phyloP scores from a whole-genome alignment of 306 rosid species.

The Lathyrus tuberosus region DNA sequence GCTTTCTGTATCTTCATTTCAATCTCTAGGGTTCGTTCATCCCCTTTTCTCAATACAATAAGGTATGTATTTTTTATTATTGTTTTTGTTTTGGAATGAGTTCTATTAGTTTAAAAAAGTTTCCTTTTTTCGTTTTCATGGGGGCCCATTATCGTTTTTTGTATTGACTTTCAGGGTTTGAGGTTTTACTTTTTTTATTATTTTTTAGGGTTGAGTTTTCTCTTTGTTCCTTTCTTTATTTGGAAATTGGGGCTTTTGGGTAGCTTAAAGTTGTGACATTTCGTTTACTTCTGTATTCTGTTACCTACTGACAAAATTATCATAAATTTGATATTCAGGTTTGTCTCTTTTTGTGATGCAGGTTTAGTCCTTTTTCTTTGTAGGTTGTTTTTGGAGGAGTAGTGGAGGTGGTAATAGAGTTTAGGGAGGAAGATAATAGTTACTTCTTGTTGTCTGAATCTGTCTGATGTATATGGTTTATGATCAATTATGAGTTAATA shows the following conservation, averaged over 20 bases:
- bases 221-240: slow-evolving; percentile 34
- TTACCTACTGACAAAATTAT: neutral
- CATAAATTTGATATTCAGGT: slow-evolving; percentile 26
- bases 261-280: slow-evolving; percentile 35
- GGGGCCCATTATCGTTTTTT: slow-evolving; percentile 32
- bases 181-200: slow-evolving; percentile 27
- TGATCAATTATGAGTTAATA: slow-evolving; percentile 20
- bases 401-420: slow-evolving; percentile 27
- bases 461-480: slow-evolving; percentile 30
- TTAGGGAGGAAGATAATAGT: slow-evolving; percentile 16
- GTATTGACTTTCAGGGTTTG: slow-evolving; percentile 15
- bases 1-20: neutral
- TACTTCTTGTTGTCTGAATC: slow-evolving; percentile 2
- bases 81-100: slow-evolving; percentile 1
- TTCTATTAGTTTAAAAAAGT: slow-evolving; percentile 30
- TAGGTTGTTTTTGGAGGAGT: slow-evolving; percentile 14
- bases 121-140: slow-evolving; percentile 41
- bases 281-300: neutral
- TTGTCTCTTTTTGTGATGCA: slow-evolving; percentile 41
- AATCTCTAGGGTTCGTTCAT: neutral
- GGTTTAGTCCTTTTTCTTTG: slow-evolving; percentile 34
- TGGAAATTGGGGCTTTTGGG: slow-evolving; percentile 29
- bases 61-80: neutral
- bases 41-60: neutral
- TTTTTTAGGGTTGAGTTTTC: slow-evolving; percentile 24